Conservation (phyloP, 768 basidiomycete species). For the Mrakia hoshinonis region DNA sequence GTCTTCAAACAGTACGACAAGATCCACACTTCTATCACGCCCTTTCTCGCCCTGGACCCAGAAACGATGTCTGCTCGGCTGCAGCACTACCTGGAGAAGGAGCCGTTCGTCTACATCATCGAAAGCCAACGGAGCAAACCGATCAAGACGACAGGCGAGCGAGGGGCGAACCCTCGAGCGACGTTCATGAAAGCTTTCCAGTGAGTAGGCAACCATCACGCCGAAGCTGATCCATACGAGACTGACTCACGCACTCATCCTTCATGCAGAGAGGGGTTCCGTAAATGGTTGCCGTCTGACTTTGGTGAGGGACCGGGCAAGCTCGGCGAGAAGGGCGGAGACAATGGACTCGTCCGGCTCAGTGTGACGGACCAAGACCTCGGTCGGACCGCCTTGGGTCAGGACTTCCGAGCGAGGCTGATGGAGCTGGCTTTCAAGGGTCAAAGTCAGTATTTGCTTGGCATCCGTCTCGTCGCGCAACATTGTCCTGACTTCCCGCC, state of each 20-base stretch:
- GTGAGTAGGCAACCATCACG: neutral
- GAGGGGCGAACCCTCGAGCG: neutral
- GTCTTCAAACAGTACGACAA: constrained; percentile 32
- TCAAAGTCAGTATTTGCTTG: neutral
- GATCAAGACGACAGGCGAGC: neutral
- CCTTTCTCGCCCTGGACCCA: constrained; percentile 35
- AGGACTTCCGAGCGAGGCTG: neutral
- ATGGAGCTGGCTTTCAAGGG: constrained; percentile 2
- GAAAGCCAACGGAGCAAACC: neutral
- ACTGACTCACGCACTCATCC: neutral
- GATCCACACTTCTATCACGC: constrained; percentile 33
- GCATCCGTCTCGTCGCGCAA: neutral
- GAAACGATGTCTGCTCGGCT: constrained; percentile 28
- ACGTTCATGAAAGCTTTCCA: neutral
- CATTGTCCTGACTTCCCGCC: neutral
- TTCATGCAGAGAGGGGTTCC: constrained; percentile 5
- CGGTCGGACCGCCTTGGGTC: constrained; percentile 1
- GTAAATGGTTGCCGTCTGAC: neutral
- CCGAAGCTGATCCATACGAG: neutral
- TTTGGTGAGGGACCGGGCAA: constrained; percentile 16
- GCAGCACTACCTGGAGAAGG: neutral
- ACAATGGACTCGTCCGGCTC: neutral
- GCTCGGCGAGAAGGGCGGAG: neutral
- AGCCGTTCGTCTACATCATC: neutral
- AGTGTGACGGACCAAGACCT: constrained; percentile 12